Conservation (phyloP, 2,329 filamentous ascomycete species). For the Tolypocladium album region DNA sequence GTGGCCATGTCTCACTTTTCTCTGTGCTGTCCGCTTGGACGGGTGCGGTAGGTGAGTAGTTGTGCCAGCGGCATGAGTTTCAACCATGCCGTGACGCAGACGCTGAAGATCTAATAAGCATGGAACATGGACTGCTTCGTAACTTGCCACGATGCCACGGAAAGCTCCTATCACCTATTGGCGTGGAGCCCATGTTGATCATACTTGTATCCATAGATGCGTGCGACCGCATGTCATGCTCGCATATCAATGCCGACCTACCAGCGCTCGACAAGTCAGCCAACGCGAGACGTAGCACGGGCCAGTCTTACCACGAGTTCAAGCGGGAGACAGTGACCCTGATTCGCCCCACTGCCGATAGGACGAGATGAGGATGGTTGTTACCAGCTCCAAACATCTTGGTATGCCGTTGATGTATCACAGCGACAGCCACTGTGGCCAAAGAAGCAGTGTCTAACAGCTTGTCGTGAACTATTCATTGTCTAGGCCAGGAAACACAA, state of each 20-base stretch:
- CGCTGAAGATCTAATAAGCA: background rate
- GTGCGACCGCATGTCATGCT: background rate
- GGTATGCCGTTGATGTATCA: background rate
- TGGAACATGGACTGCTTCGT: background rate
- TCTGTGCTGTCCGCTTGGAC: background rate
- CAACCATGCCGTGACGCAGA: background rate
- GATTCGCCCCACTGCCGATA: background rate
- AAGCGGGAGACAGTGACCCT: background rate
- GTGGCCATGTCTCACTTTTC: background rate
- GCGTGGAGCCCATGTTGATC: background rate
- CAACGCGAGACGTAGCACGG: background rate
- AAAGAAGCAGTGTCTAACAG: background rate
- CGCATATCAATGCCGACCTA: background rate
- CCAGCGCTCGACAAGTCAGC: background rate
- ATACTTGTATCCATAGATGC: background rate
- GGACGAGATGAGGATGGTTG: background rate
- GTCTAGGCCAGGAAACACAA: background rate
- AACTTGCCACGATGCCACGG: background rate
- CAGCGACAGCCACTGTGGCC: background rate
- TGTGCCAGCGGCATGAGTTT: background rate
- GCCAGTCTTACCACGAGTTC: background rate
- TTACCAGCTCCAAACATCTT: background rate
- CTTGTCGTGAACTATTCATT: background rate
- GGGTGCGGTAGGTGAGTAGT: background rate
- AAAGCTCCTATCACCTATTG: background rate